Base-by-base conservation (phyloP, 805 yeast genomes). In the Maudiozyma barnettii region DNA sequence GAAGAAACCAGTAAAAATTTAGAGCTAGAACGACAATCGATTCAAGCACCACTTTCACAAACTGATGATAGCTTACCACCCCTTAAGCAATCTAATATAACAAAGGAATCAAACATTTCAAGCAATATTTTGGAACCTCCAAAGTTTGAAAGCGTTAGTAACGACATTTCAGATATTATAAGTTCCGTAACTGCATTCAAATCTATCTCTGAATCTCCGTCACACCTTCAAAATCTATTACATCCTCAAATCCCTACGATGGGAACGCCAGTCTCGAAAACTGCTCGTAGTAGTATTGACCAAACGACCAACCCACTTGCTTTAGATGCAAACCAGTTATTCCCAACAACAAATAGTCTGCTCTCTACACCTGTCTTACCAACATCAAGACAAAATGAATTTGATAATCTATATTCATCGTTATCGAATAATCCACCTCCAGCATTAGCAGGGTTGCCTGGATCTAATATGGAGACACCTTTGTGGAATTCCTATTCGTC, bases 121-220 rank as follows among this genome's bases (percentile, higher is more conserved):
- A 33, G 9, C 8, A 8, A 7, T 8, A n/a, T 6, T n/a, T 8
- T 16, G 18, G 36, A 10, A 33, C 18, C 18, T 3, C 16, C 9
- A 6, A 39, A 39, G 19, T 12, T 22, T 22, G 33, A 45, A 5
- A 49, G 41, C 39, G 48, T 59, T 33, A 56, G 54, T 44, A 58
- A 60, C 36, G 65, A 61, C 26, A 53, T 61, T 14, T 50, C 57
- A 33, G 54, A 53, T 23, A 56, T 63, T 54, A 54, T 61, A 3
- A 61, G 56, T 46, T 54, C 63, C 14, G 66, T 56, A 0, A 47
- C 60, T 1, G 53, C 57, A n/a, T 55, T 61, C 12, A 51, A 56
- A 40, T 49, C 63, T 5, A 39, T 47, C 2, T 48, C 59, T 2
- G 20, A 52, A 2, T 55, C 62, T 6, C 54, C 61, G 3, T 51